Percentiles rank a stretch among this genome's conserved stretches.
Conservation (phyloP, 805 yeast genomes). For the Lachancea sp. region DNA sequence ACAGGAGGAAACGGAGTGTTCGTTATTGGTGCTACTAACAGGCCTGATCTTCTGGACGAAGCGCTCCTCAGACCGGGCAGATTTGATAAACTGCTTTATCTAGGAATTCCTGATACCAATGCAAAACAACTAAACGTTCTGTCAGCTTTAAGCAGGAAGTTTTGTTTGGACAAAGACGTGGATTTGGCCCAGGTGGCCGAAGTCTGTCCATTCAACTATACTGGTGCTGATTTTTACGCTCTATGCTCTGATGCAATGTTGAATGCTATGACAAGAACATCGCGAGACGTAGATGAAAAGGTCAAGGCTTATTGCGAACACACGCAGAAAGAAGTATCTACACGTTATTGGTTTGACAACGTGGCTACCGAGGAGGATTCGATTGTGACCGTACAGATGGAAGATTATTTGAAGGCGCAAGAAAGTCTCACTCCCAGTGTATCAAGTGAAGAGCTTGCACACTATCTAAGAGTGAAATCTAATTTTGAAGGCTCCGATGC, state of each 20-base stretch:
- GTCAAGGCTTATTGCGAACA: conserved; percentile 45
- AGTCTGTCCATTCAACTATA: conserved; percentile 78
- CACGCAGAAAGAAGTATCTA: conserved; percentile 44
- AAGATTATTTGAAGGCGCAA: conserved; percentile 75
- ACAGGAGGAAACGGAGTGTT: conserved; percentile 78
- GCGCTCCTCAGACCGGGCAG: conserved; percentile 91
- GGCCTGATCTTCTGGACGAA: conserved; percentile 93
- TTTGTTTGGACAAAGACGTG: conserved; percentile 53
- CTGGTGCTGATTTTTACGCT: conserved; percentile 98
- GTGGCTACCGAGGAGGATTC: conserved; percentile 62
- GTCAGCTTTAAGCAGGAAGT: conserved; percentile 83
- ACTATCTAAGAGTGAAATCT: conserved; percentile 70
- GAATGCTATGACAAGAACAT: conserved; percentile 91
- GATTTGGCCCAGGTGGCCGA: conserved; percentile 54
- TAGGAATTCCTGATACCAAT: conserved; percentile 88
- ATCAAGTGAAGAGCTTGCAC: conserved; percentile 77
- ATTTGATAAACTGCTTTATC: conserved; percentile 88
- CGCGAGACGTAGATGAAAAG: conserved; percentile 64
- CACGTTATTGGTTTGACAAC: conserved; percentile 88
- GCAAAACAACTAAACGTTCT: conserved; percentile 82
- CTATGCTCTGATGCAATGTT: conserved; percentile 92
- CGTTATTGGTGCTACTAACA: conserved; percentile 97
- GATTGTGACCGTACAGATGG: conserved; percentile 58
- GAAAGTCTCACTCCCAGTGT: conserved; percentile 74
- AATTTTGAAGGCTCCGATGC: conserved; percentile 49